Percentiles rank a stretch among this genome's conserved stretches.
These are phyloP conservation scores for Rhipidocladum racemiflorum DNA, from an alignment of 176 grass and related monocot species.

Conservation along the genomic window DNA sequence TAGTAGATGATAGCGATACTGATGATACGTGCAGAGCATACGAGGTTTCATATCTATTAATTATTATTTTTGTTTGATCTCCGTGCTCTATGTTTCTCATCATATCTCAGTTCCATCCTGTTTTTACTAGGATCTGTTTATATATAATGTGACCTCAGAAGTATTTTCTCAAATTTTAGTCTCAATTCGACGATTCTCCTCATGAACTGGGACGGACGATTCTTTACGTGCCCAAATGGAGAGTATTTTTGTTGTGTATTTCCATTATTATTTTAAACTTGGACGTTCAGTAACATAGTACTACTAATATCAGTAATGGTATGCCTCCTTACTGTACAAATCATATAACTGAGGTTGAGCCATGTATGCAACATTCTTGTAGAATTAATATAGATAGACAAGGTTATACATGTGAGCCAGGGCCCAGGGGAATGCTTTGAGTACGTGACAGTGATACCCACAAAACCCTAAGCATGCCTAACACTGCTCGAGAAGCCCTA, in stretches of 20 bases:
- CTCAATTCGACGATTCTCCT: background rate
- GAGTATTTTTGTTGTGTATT: background rate
- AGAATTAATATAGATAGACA: background rate
- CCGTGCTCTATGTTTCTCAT: background rate
- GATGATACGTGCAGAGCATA: slow-evolving; percentile 46
- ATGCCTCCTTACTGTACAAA: background rate
- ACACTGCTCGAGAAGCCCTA: background rate
- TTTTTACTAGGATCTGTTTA: background rate
- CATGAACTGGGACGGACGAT: background rate
- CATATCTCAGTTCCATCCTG: background rate
- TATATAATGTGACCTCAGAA: background rate
- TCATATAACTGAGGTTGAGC: background rate
- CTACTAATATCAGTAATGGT: background rate
- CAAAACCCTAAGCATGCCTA: background rate
- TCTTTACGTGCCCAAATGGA: background rate
- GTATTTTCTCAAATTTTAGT: background rate
- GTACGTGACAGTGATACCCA: background rate
- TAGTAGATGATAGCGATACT: slow-evolving; percentile 26
- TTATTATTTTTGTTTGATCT: background rate
- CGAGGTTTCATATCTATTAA: slow-evolving; percentile 20
- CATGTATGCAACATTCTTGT: background rate
- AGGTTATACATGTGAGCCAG: background rate
- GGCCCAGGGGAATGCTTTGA: background rate
- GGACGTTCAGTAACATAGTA: background rate
- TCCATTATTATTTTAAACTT: background rate